Evolutionary conservation across 2,329 filamentous ascomycete genomes (phyloP).

Genomic region (Cercospora sp.): DNA sequence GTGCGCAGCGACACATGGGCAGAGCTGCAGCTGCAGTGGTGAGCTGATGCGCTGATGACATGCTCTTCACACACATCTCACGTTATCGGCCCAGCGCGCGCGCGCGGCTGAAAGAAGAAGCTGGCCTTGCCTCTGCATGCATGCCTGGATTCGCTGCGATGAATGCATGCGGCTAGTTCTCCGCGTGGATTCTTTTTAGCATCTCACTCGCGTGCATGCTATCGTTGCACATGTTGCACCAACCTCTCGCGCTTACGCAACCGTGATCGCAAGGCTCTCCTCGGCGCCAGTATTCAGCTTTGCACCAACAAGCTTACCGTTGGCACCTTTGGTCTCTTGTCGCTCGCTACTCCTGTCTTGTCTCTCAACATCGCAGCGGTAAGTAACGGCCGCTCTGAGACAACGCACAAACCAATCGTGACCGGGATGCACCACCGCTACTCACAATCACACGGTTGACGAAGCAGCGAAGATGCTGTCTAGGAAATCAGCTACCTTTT

Average conservation of each 20-base stretch:
- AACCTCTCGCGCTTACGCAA: neutral
- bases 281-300: neutral
- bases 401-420: neutral
- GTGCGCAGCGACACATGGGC: neutral
- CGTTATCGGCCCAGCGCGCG: neutral
- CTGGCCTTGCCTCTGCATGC: neutral
- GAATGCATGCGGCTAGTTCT: neutral
- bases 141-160: neutral
- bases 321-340: neutral
- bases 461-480: neutral
- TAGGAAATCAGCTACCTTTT: neutral
- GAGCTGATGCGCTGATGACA: neutral
- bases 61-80: neutral
- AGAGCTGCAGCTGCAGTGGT: neutral
- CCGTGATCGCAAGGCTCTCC: neutral
- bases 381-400: neutral
- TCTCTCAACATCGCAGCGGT: neutral
- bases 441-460: neutral
- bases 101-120: neutral
- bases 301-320: neutral
- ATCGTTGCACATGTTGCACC: neutral
- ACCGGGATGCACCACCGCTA: neutral
- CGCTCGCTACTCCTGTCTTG: neutral
- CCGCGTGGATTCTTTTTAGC: neutral
- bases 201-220: neutral